Percentiles rank a stretch among this genome's conserved stretches.
Conservation (phyloP, 345 rosid genomes). For the Bretschneidera sinensis region DNA sequence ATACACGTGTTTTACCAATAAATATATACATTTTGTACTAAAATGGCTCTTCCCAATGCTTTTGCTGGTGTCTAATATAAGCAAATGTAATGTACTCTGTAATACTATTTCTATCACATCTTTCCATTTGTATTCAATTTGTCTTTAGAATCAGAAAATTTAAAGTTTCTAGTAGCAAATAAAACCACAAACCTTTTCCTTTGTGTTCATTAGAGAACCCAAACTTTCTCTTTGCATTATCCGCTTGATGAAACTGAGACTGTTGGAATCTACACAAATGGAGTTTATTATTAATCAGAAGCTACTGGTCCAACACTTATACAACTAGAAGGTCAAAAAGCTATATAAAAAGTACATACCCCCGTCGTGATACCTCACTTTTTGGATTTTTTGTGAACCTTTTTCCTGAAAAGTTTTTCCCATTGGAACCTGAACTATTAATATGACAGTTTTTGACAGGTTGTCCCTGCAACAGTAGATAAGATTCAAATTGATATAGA, state of each 20-base stretch:
- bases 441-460: conserved; percentile 19
- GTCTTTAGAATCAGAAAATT: no score
- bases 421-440: conserved; percentile 24
- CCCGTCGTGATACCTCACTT: conserved; percentile 30
- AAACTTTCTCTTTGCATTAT: conserved; percentile 46
- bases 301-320: not conserved
- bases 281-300: conserved; percentile 18
- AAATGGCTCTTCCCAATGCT: no score
- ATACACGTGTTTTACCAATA: no score
- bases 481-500: conserved; percentile 12
- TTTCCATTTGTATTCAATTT: no score
- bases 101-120: no score
- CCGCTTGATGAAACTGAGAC: conserved; percentile 38
- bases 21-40: no score
- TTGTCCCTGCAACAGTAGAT: conserved; percentile 30
- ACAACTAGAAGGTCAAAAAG: conserved; percentile 7
- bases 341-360: conserved; percentile 31
- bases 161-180: not conserved
- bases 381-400: conserved; percentile 27
- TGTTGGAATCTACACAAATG: conserved; percentile 44
- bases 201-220: conserved; percentile 30
- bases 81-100: no score
- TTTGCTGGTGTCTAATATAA: no score
- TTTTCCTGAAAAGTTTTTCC: conserved; percentile 34
- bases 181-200: conserved; percentile 47